phyloP scores from a whole-genome alignment of 805 yeast species.

The Candida quercuum region DNA sequence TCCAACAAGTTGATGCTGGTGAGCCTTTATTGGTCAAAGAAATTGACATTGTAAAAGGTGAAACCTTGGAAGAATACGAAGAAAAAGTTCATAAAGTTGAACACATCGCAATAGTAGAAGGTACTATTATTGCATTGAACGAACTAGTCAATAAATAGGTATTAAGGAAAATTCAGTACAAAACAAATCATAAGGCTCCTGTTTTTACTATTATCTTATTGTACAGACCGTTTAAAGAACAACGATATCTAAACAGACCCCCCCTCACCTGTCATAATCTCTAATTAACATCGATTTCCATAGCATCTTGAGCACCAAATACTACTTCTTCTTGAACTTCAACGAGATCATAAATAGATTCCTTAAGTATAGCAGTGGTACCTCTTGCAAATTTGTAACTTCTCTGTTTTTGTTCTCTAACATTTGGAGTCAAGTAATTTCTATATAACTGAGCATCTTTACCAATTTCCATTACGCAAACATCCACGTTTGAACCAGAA shows the following conservation, averaged over 20 bases:
- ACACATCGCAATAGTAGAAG: slow-evolving; percentile 92
- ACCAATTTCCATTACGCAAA: slow-evolving; percentile 94
- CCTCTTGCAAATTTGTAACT: slow-evolving; percentile 87
- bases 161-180: background rate
- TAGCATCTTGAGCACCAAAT: slow-evolving; percentile 35
- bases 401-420: slow-evolving; percentile 73
- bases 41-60: slow-evolving; percentile 64
- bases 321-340: slow-evolving; percentile 63
- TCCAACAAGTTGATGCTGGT: slow-evolving; percentile 92
- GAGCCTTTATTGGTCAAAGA: slow-evolving; percentile 83
- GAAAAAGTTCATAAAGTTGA: slow-evolving; percentile 76
- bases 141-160: slow-evolving; percentile 10
- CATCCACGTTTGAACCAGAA: slow-evolving; percentile 96
- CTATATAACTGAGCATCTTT: slow-evolving; percentile 81
- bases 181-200: too few species aligned
- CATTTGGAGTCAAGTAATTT: slow-evolving; percentile 88
- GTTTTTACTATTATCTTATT: too few species aligned
- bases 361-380: slow-evolving; percentile 81
- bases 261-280: background rate
- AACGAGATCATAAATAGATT: slow-evolving; percentile 58
- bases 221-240: background rate
- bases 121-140: slow-evolving; percentile 58
- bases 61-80: slow-evolving; percentile 71
- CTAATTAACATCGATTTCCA: slow-evolving; percentile 43
- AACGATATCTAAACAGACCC: background rate